Percentiles rank a stretch among this genome's conserved stretches.
phyloP scores from a whole-genome alignment of 257 asterid species.

The Plantago major region DNA sequence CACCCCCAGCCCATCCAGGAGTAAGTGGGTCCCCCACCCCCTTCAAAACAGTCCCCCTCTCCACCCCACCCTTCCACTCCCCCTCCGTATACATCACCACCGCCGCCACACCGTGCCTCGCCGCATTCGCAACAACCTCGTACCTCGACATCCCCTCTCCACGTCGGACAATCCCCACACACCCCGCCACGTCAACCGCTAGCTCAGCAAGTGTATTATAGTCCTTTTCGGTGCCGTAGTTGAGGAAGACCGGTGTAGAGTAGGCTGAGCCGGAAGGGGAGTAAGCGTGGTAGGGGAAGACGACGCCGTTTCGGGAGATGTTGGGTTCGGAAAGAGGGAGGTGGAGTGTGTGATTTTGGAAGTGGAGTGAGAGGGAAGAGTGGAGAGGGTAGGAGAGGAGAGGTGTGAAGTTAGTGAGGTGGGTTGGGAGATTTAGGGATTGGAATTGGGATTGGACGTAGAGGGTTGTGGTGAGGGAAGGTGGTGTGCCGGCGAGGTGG shows the following conservation, averaged over 20 bases:
- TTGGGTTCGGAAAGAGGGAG: conserved; percentile 48
- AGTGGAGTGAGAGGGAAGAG: conserved; percentile 58
- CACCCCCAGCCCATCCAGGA: conserved; percentile 91
- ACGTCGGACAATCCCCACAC: conserved; percentile 78
- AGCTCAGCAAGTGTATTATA: conserved; percentile 40
- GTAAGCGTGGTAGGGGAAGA: conserved; percentile 78
- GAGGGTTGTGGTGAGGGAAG: conserved; percentile 53
- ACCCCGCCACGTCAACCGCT: conserved; percentile 56
- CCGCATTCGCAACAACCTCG: conserved; percentile 68
- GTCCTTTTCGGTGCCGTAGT: conserved; percentile 77
- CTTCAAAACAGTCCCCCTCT: conserved; percentile 89
- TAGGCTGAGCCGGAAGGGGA: conserved; percentile 80
- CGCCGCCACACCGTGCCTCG: conserved; percentile 71
- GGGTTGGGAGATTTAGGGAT: conserved; percentile 48
- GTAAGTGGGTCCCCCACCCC: conserved; percentile 94
- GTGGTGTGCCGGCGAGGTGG: conserved; percentile 83
- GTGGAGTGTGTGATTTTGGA: conserved; percentile 38
- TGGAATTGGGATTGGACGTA: conserved; percentile 69
- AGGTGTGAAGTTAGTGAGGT: conserved; percentile 44
- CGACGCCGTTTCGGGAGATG: conserved; percentile 33
- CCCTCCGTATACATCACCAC: conserved; percentile 88
- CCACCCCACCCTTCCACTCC: conserved; percentile 56
- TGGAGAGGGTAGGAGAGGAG: conserved; percentile 73
- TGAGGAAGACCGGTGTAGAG: conserved; percentile 60
- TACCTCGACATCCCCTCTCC: conserved; percentile 70